Evolutionary conservation across 306 rosid species (phyloP).

Genomic region (Benincasa hispida): DNA sequence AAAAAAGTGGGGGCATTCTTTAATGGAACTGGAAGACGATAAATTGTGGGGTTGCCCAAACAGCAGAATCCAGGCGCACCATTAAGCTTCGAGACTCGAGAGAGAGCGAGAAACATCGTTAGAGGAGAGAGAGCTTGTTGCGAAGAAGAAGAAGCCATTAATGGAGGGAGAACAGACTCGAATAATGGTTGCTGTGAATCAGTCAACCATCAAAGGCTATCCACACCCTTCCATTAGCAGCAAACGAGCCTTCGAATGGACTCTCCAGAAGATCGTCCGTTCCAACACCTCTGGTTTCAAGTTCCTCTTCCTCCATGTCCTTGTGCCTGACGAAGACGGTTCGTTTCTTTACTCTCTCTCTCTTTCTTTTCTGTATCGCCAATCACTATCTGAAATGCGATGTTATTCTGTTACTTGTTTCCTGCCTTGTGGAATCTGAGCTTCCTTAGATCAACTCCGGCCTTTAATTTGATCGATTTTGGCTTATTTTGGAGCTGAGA

Average conservation of each 20-base stretch:
- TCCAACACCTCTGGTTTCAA: constrained; percentile 46
- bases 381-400: neutral
- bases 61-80: neutral
- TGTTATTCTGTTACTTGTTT: neutral
- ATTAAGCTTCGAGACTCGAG: neutral
- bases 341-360: neutral
- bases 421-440: neutral
- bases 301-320: constrained; percentile 76
- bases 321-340: constrained; percentile 93
- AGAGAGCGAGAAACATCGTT: neutral
- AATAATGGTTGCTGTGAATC: constrained; percentile 69
- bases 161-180: constrained; percentile 46
- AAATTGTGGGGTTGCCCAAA: too few species aligned
- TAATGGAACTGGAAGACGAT: too few species aligned
- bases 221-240: constrained; percentile 83
- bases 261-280: constrained; percentile 66
- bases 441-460: neutral
- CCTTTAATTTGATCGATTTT: neutral
- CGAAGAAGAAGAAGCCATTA: neutral
- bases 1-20: too few species aligned
- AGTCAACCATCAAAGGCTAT: constrained; percentile 81
- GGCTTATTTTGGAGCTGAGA: neutral
- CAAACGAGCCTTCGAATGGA: constrained; percentile 88
- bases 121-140: neutral
- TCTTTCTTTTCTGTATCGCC: neutral